Evolutionary conservation across 805 yeast genomes (phyloP), one percentile per base, ranked within the genome.

Genomic region (Ascoidea asiatica): DNA sequence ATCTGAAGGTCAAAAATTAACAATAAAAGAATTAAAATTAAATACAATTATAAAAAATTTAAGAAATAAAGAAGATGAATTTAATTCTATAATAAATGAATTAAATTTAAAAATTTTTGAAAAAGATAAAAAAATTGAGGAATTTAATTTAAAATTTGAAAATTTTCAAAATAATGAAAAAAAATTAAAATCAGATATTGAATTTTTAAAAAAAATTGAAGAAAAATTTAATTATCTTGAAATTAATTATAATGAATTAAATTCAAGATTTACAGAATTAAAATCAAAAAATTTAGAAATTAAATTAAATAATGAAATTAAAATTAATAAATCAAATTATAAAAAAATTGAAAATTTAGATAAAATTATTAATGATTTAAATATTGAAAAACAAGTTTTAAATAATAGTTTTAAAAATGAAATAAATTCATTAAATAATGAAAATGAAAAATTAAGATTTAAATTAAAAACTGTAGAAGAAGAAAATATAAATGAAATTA

Each of bases 1-100:
- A 55, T 76, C 73, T 44, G 95, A 88, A 59, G 95, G 95, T 4
- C 79, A 81, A 49, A 75, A 72, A 20, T 61, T 87, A 37, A 77
- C 92, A 0, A 70, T 71, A 47, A 78, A 75, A 48, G 97, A 90
- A 53, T 67, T 86, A 21, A 75, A 73, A 51, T 69, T 78, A 43
- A 77, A 74, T 51, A 84, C 77, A 38, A 67, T 79, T 0, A 75
- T 89, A 42, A 83, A 83, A 49, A 69, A 70, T 50, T 60, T 88
- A 46, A 75, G 77, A 38, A 61, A 68, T 19, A 69, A 66, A 36
- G 73, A 75, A 43, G 15, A 50, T 5, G 64, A 61, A 15, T 58
- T 60, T 18, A 75, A 69, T 17, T 58, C 60, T 2, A 60, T 66
- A 19, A 48, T 64, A 11, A 59, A 57, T 17, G 53, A 54, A 3